Conservation (phyloP, 306 rosid genomes). For the barrel medic (Medicago truncatula) region MtrunA17r5.0-ANR NC_053045.1:42714501-42715000, state of each 20-base stretch:
- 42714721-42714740: constrained; percentile 47
- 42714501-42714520: constrained; percentile 46
- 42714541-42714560: constrained; percentile 47
- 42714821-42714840: constrained; percentile 64
- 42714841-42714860: constrained; percentile 49
- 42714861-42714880: constrained; percentile 48
- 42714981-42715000: constrained; percentile 54
- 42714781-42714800: constrained; percentile 52
- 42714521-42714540: constrained; percentile 53
- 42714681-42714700: constrained; percentile 61
- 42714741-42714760: constrained; percentile 23
- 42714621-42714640: constrained; percentile 59
- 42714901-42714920: constrained; percentile 46
- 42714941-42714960: constrained; percentile 58
- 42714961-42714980: constrained; percentile 60
- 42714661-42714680: constrained; percentile 51
- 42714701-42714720: constrained; percentile 64
- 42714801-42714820: constrained; percentile 50
- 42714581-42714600: constrained; percentile 28
- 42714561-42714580: constrained; percentile 41
- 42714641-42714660: constrained; percentile 51
- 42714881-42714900: constrained; percentile 46
- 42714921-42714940: constrained; percentile 59
- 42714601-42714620: constrained; percentile 21
- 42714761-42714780: background rate